Base-by-base conservation (phyloP, 371 early-diverging fungal genomes). In the Massospora cicadina region DNA sequence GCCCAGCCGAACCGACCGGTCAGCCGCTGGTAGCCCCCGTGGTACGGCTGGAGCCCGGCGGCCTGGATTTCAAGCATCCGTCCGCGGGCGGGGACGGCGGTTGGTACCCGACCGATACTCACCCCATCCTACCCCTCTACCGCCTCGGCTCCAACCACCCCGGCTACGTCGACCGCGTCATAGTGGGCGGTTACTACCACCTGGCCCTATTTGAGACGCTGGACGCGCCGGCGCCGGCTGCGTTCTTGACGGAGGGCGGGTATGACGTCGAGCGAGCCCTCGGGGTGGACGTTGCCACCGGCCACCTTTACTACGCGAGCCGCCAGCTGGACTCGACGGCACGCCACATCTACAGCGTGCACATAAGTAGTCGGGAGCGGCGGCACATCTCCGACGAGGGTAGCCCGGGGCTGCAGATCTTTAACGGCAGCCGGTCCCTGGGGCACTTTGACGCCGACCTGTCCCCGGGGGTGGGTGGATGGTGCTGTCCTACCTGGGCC, bases 391-490 rank as follows among this genome's bases (percentile, higher is more conserved):
- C 81, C n/a, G 63, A 77, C 0, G 65, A 65, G 21, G 66, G 71
- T 55, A 65, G 58, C 12, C 93, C 88, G 2, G 85, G 80, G 63
- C 60, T 60, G 23, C 27, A 60, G 13, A 23, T 5, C 3, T 21
- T 28, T 17, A 24, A 26, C 23, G 29, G 5, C 27, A 2, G 13
- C 5, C 23, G 25, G n/a, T 5, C 5, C 17, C 26, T 63, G 1
- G 63, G 63, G 1, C 33, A 43, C 24, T 95, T 90, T 70, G 65
- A 68, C 12, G 86, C 81, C 0, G 71, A 74, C 0, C 89, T 95
- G 70, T 91, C 92, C 13, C 80, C 88, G 77, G 81, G 17, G 80
- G 79, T 54, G 77, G 79, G 7, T 91, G 85, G 68, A 90, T 89
- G 61, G 68, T 84, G 25, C 74, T 93, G 5, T 68, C 75, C 21